Evolutionary conservation across 306 rosid genomes (phyloP), one percentile per base, ranked within the genome.

Genomic region (Prunus kanzakura): DNA sequence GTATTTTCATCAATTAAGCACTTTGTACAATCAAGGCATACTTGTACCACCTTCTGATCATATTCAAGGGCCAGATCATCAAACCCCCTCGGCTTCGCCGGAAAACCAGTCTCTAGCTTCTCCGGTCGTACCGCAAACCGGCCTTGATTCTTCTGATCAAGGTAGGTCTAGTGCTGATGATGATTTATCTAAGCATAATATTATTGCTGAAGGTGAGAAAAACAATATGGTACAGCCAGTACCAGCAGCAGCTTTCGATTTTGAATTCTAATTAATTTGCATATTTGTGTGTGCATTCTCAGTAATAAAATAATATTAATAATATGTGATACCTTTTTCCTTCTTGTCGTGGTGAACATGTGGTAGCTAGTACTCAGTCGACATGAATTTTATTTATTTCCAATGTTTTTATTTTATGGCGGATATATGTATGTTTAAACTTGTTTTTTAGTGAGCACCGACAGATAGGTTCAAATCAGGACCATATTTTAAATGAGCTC

Each of bases 1-100:
- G 30, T 93, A 93, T 82, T 93, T 91, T 70, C 89, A 90, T 76
- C 96, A 87, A 32, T 64, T 93, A 4, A 86, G 73, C 49, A 74
- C 69, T 29, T 74, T 91, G 78, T 93, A 93, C 84, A 81, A 71
- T 67, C 90, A 92, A 68, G 97, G 90, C 23, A 79, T 78, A 25
- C 81, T 81, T 30, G 78, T 76, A 38, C 61, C 68, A 0, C 83
- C 85, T 63, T 69, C 77, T 29, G 69, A 75, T 6, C 43, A 38
- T 60, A 86, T 83, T 49, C 86, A 88, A 22, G 62, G 7, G 30
- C 80, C 63, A 1, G 89, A 86, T 38, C 9, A 38, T 38, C 43
- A n/a, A 67, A 73, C 49, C 67, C 29, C 22, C 51, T 38, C 78
- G 20, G 50, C 65, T 20, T 57, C 78, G 16, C 30, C 46, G 1